Evolutionary conservation across 1,284 basidiomycete species (phyloP).

Genomic region (Sanghuangporus sanghuang): DNA sequence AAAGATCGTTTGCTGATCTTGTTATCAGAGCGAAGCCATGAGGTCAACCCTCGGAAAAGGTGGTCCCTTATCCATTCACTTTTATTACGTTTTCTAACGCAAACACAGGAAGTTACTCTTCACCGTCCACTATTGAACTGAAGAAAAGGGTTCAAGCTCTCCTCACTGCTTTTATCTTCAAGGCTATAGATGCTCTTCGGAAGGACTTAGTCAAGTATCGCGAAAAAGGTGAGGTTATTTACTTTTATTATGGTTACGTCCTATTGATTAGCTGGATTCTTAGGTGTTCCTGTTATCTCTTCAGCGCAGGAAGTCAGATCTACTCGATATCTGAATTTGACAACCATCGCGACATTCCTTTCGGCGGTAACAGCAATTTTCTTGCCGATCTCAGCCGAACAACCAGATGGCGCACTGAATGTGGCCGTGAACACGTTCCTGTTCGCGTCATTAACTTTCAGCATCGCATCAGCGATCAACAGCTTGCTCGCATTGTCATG

Average conservation of each 20-base stretch:
- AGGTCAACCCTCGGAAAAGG: too few species aligned
- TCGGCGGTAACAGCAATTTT: neutral
- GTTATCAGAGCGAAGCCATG: too few species aligned
- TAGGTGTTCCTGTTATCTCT: constrained; percentile 9
- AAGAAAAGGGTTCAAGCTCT: neutral
- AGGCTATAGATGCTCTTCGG: neutral
- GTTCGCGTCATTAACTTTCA: constrained; percentile 9
- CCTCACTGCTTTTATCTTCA: neutral
- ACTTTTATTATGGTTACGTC: neutral
- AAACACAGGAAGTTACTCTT: neutral
- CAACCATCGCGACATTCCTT: constrained; percentile 6
- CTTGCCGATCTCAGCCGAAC: neutral
- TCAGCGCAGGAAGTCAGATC: constrained; percentile 3
- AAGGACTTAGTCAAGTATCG: neutral
- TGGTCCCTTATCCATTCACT: too few species aligned
- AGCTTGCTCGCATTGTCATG: constrained; percentile 9
- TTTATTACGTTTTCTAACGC: neutral
- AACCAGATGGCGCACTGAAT: neutral
- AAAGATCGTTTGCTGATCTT: too few species aligned
- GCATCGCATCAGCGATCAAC: constrained; percentile 9
- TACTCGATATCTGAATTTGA: constrained; percentile 8
- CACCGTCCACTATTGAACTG: neutral
- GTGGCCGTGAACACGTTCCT: constrained; percentile 8
- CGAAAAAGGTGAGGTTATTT: constrained; percentile 3
- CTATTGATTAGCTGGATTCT: neutral